Conservation (phyloP, 371 early-diverging fungal species). For the Mucor saturninus region DNA sequence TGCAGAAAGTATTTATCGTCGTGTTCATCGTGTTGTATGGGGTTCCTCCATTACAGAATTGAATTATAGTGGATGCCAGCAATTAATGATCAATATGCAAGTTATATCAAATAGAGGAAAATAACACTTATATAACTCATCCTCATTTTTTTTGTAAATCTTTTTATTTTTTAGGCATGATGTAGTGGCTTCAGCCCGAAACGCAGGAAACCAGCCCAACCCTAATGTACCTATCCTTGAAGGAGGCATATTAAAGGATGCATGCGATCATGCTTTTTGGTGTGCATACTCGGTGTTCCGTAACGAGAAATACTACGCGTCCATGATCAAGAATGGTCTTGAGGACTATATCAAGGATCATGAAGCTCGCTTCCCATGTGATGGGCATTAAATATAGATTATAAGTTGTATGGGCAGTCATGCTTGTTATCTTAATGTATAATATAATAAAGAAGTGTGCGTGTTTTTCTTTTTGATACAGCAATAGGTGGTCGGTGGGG, state of each 20-base stretch:
- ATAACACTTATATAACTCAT: background rate
- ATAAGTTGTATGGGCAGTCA: too few relatives aligned
- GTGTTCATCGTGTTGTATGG: conserved; percentile 40
- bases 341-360: conserved; percentile 19
- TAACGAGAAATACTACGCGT: conserved; percentile 21
- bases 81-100: conserved; percentile 37
- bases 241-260: conserved; percentile 35
- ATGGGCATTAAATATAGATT: background rate
- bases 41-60: conserved; percentile 36
- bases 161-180: conserved; percentile 23
- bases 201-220: conserved; percentile 18
- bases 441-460: too few relatives aligned
- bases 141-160: background rate
- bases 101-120: background rate
- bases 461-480: too few relatives aligned
- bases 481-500: too few relatives aligned
- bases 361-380: conserved; percentile 22
- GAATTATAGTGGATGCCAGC: conserved; percentile 32
- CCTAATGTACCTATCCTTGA: conserved; percentile 22
- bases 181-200: conserved; percentile 29
- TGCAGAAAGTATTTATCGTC: conserved; percentile 37
- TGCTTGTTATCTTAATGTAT: too few relatives aligned
- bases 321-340: conserved; percentile 18
- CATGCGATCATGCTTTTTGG: conserved; percentile 41
- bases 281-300: conserved; percentile 29